Evolutionary conservation across 2,329 filamentous ascomycete species (phyloP).

Genomic region (Tympanopsis confertula): DNA sequence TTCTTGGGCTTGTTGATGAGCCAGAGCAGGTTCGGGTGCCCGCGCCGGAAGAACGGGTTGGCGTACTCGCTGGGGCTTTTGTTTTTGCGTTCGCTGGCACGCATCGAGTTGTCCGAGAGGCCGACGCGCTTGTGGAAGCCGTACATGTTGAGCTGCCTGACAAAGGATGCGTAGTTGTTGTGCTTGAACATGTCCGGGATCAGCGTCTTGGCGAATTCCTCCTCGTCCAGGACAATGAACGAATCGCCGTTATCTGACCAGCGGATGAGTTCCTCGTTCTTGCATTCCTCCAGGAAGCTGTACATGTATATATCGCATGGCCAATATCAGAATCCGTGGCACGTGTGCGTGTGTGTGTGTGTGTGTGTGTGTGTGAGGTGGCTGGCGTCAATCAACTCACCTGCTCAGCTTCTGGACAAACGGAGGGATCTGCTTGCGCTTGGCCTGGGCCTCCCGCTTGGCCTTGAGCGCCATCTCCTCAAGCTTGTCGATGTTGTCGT

Average conservation of each 20-base stretch:
- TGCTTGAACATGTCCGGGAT: slow-evolving; percentile 71
- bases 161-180: slow-evolving; percentile 70
- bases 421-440: slow-evolving; percentile 89
- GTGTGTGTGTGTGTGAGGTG: slow-evolving; percentile 3
- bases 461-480: slow-evolving; percentile 69
- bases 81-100: slow-evolving; percentile 89
- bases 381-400: slow-evolving; percentile 34
- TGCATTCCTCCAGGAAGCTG: slow-evolving; percentile 85
- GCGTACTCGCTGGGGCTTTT: slow-evolving; percentile 98
- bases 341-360: too few species aligned
- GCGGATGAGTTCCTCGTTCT: slow-evolving; percentile 87
- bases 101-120: slow-evolving; percentile 93
- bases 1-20: slow-evolving; percentile 91
- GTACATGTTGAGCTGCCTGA: slow-evolving; percentile 59
- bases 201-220: slow-evolving; percentile 67
- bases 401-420: slow-evolving; percentile 98
- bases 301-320: too few species aligned
- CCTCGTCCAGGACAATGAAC: slow-evolving; percentile 92
- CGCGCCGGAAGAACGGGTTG: slow-evolving; percentile 89
- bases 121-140: slow-evolving; percentile 64
- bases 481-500: slow-evolving; percentile 68
- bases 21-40: slow-evolving; percentile 86
- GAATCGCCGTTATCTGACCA: slow-evolving; percentile 96
- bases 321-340: too few species aligned
- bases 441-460: slow-evolving; percentile 77